Evolutionary conservation across 495 filamentous ascomycete species (phyloP).

Genomic region (Aspergillus haitiensis): DNA sequence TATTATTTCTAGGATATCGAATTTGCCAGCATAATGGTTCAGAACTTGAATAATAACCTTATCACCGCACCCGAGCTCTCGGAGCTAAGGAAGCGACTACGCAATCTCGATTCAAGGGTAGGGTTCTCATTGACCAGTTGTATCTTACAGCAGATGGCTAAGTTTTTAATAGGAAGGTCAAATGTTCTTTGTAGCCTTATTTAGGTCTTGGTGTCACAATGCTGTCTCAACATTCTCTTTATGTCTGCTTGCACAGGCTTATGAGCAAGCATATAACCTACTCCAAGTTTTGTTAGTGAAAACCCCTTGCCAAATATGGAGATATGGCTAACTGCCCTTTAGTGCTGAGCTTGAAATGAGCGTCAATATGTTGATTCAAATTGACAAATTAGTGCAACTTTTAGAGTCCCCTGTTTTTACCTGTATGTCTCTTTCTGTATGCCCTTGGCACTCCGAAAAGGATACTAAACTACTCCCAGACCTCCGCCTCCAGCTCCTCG

Average conservation of each 20-base stretch:
- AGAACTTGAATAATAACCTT: slow-evolving; percentile 98
- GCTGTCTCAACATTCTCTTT: slow-evolving; percentile 96
- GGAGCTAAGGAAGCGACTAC: slow-evolving; percentile 83
- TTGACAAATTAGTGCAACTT: slow-evolving; percentile 97
- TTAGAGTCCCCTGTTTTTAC: slow-evolving; percentile 98
- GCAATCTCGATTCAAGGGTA: slow-evolving; percentile 86
- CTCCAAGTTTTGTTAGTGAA: slow-evolving; percentile 85
- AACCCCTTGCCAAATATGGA: not conserved
- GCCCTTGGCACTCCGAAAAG: not conserved
- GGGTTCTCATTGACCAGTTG: not conserved
- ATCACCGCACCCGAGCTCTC: slow-evolving; percentile 95
- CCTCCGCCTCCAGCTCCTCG: slow-evolving; percentile 93
- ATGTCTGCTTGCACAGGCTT: slow-evolving; percentile 94
- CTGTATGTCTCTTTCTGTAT: slow-evolving; percentile 52
- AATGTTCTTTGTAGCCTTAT: slow-evolving; percentile 90
- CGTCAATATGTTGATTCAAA: slow-evolving; percentile 97
- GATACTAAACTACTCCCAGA: slow-evolving; percentile 51
- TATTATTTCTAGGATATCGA: slow-evolving; percentile 68
- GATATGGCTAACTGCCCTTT: slow-evolving; percentile 39
- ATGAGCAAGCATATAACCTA: slow-evolving; percentile 96
- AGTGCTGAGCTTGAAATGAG: slow-evolving; percentile 99
- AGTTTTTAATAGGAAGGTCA: slow-evolving; percentile 71
- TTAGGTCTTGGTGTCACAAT: slow-evolving; percentile 98
- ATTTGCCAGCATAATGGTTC: slow-evolving; percentile 99
- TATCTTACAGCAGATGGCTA: slow-evolving; percentile 3